These are phyloP conservation scores for Lophiotrema nucula DNA, from an alignment of 495 filamentous ascomycete species.

Conservation along the genomic window DNA sequence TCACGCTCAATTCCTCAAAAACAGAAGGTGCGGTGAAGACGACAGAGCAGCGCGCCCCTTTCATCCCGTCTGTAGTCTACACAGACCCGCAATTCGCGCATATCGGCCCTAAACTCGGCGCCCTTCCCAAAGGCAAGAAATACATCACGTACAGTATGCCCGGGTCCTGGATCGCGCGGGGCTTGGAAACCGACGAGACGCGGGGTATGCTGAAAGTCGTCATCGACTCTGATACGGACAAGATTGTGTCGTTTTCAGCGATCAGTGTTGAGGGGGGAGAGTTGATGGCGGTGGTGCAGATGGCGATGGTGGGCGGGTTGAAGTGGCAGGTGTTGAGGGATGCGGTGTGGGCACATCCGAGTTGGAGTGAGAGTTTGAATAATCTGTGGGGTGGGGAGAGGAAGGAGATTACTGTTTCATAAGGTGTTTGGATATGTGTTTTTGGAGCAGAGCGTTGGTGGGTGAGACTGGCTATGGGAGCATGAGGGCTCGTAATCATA, in stretches of 20 bases:
- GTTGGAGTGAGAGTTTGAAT: slow-evolving; percentile 52
- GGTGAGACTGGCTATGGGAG: no score
- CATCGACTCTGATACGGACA: slow-evolving; percentile 44
- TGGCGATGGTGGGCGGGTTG: slow-evolving; percentile 50
- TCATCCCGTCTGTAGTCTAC: slow-evolving; percentile 52
- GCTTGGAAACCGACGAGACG: slow-evolving; percentile 52
- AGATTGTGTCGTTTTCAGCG: slow-evolving; percentile 52
- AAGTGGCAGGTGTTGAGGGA: slow-evolving; percentile 44
- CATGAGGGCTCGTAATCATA: no score
- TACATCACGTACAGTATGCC: slow-evolving; percentile 51
- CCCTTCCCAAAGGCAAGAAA: slow-evolving; percentile 36
- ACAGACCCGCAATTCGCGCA: slow-evolving; percentile 56
- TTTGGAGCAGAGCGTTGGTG: no score
- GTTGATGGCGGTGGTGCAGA: slow-evolving; percentile 53
- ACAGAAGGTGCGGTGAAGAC: slow-evolving; percentile 11
- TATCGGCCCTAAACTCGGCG: slow-evolving; percentile 47
- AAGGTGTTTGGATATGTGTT: background rate
- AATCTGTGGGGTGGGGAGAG: slow-evolving; percentile 44
- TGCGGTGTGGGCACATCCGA: slow-evolving; percentile 52
- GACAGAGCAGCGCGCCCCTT: slow-evolving; percentile 37
- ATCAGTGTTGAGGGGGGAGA: slow-evolving; percentile 55
- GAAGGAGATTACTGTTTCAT: slow-evolving; percentile 33
- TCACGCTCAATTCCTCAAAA: slow-evolving; percentile 26
- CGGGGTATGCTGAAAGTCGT: slow-evolving; percentile 55
- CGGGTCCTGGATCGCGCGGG: slow-evolving; percentile 51